A percentile compares a stretch with the other conserved stretches of the same genome.
phyloP scores from a whole-genome alignment of 345 rosid species.

The Cochlearia excelsa region DNA sequence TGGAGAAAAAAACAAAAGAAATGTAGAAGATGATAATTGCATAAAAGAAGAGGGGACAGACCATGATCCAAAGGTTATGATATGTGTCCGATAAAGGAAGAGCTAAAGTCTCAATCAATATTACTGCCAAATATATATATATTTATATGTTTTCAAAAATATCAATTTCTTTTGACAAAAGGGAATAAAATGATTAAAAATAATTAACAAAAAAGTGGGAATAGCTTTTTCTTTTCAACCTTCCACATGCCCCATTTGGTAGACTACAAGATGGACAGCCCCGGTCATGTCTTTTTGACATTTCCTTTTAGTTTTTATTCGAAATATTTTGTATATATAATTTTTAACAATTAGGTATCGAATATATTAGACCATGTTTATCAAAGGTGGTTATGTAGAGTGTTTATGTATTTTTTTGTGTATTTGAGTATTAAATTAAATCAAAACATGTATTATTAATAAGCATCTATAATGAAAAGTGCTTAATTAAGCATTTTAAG shows the following conservation, averaged over 20 bases:
- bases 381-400: too few species aligned
- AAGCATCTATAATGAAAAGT: too few species aligned
- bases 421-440: too few species aligned
- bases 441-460: too few species aligned
- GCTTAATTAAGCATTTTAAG: too few species aligned
- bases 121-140: conserved; percentile 31
- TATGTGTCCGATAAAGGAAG: conserved; percentile 57
- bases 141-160: background rate
- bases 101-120: conserved; percentile 48
- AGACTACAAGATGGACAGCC: conserved; percentile 39
- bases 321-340: background rate
- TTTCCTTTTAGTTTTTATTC: conserved; percentile 15
- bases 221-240: conserved; percentile 34
- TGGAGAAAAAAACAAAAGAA: background rate
- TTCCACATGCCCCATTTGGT: conserved; percentile 44
- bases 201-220: conserved; percentile 33
- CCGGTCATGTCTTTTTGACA: conserved; percentile 43
- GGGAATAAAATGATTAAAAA: background rate
- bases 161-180: conserved; percentile 15
- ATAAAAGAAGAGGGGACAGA: conserved; percentile 44
- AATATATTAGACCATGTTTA: background rate
- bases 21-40: conserved; percentile 17
- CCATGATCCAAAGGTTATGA: conserved; percentile 58
- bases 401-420: too few species aligned
- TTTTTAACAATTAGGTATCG: background rate